A percentile compares a stretch with the other conserved stretches of the same genome.
phyloP scores from a whole-genome alignment of 2,329 filamentous ascomycete genomes.

The Aspergillus udagawae region DNA sequence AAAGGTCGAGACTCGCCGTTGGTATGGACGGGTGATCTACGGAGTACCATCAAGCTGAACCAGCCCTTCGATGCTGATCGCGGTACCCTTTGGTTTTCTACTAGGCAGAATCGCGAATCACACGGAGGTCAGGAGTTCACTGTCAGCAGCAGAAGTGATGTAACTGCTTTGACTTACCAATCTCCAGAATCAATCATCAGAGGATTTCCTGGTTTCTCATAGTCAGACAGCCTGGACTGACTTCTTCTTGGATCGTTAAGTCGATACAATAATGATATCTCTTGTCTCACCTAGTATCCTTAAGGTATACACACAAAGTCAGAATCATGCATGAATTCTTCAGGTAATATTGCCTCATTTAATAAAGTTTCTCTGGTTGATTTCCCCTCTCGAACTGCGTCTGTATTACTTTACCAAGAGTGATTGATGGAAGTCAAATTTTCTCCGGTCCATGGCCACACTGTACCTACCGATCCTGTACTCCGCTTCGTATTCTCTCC shows the following conservation, averaged over 20 bases:
- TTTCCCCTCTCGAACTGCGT: background rate
- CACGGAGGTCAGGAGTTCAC: background rate
- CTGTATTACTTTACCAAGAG: slow-evolving; percentile 3
- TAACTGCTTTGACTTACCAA: background rate
- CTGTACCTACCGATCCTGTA: background rate
- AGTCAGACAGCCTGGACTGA: background rate
- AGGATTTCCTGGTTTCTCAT: background rate
- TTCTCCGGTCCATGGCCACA: background rate
- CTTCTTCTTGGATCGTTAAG: background rate
- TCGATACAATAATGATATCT: background rate
- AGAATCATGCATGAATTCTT: slow-evolving; percentile 11
- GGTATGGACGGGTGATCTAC: slow-evolving; percentile 9
- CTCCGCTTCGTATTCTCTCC: background rate
- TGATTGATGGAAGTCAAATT: background rate
- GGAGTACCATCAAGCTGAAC: slow-evolving; percentile 1
- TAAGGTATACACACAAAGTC: background rate
- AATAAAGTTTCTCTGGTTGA: background rate
- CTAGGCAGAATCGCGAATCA: background rate
- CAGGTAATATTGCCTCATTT: slow-evolving; percentile 4
- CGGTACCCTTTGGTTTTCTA: background rate
- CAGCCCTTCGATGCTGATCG: background rate
- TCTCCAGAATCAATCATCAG: too few relatives aligned
- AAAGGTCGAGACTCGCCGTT: background rate
- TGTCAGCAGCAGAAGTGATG: background rate
- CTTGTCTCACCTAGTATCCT: background rate